These are phyloP conservation scores for Claviceps pazoutovae DNA, from an alignment of 2,329 filamentous ascomycete species.

Conservation along the genomic window DNA sequence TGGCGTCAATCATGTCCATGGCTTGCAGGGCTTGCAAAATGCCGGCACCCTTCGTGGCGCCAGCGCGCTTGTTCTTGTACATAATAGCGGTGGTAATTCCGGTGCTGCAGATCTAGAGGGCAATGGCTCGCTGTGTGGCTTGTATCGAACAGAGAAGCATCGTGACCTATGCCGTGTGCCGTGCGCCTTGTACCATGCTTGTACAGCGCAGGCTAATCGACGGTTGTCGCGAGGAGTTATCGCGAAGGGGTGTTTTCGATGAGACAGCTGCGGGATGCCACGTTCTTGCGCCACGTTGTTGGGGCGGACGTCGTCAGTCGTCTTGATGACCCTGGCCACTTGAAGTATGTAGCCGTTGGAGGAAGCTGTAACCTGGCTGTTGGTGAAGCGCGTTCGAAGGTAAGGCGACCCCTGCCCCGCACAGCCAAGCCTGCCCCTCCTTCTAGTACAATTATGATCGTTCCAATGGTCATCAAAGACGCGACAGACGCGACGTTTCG, in stretches of 20 bases:
- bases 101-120: neutral
- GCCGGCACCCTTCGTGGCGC: slow-evolving; percentile 28
- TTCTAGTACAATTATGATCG: no score
- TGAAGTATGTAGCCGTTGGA: no score
- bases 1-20: slow-evolving; percentile 65
- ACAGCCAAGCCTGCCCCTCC: no score
- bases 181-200: neutral
- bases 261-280: neutral
- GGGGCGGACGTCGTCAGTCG: no score
- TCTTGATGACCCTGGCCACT: no score
- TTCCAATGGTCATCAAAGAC: no score
- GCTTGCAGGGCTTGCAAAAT: slow-evolving; percentile 67
- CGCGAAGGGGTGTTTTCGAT: neutral
- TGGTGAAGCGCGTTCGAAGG: no score
- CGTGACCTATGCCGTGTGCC: neutral
- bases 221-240: neutral
- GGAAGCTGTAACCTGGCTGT: no score
- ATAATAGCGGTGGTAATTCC: slow-evolving; percentile 14
- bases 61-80: slow-evolving; percentile 29
- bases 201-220: neutral
- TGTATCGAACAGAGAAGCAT: slow-evolving; percentile 1
- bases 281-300: neutral
- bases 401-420: no score
- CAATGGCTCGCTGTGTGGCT: slow-evolving; percentile 1
- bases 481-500: no score